Percentiles rank a stretch among this genome's conserved stretches.
Conservation (phyloP, 1,284 basidiomycete species). For the Melampsora americana region DNA sequence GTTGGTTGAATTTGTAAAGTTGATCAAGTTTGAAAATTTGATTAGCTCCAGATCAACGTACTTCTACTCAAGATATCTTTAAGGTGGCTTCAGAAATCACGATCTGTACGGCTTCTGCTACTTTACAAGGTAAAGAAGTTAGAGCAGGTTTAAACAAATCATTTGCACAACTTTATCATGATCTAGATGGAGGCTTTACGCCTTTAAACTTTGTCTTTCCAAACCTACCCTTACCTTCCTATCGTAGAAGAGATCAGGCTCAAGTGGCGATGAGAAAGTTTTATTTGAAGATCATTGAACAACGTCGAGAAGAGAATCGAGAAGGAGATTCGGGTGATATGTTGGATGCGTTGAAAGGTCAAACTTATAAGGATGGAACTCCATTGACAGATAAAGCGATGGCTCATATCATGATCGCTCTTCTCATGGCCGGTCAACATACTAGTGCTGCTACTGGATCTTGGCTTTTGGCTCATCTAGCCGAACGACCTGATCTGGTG, state of each 20-base stretch:
- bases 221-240: conserved; percentile 83
- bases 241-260: conserved; percentile 79
- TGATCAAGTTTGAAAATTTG: too few species aligned
- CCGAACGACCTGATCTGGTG: conserved; percentile 72
- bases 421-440: conserved; percentile 78
- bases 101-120: conserved; percentile 87
- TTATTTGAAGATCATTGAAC: conserved; percentile 81
- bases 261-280: conserved; percentile 93
- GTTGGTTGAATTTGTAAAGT: too few species aligned
- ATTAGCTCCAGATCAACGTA: not conserved
- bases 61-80: conserved; percentile 60
- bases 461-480: conserved; percentile 89
- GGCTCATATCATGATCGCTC: conserved; percentile 79
- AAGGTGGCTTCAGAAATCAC: conserved; percentile 84
- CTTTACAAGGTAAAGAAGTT: conserved; percentile 88
- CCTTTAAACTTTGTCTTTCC: conserved; percentile 79
- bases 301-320: conserved; percentile 63
- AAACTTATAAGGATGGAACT: conserved; percentile 80
- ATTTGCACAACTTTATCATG: conserved; percentile 81
- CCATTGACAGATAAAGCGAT: conserved; percentile 81
- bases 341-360: conserved; percentile 80
- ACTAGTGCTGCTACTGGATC: conserved; percentile 87
- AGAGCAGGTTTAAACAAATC: conserved; percentile 72
- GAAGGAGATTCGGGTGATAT: conserved; percentile 72
- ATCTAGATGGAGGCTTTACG: conserved; percentile 71